Conservation (phyloP, 139 green algal genomes). For the Picochlorum sp. region DNA sequence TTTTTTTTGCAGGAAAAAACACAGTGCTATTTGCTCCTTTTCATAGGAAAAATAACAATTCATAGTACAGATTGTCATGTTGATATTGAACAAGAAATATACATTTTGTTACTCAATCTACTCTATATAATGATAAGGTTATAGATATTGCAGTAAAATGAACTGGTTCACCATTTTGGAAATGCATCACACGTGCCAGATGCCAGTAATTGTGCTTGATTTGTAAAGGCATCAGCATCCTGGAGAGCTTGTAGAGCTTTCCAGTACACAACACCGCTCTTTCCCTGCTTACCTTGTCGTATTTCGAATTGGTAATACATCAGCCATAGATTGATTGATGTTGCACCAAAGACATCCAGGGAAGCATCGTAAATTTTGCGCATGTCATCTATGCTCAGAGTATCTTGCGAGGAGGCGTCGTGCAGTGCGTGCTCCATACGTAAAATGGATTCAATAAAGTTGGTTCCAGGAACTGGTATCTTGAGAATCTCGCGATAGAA, state of each 20-base stretch:
- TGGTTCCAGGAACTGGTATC: slow-evolving; percentile 40
- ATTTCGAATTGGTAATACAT: slow-evolving; percentile 30
- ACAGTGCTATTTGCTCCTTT: slow-evolving; percentile 9
- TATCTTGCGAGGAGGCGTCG: background rate
- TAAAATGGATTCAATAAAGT: slow-evolving; percentile 44
- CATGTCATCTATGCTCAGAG: background rate
- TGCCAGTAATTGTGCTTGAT: background rate
- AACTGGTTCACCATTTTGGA: background rate
- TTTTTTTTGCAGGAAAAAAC: background rate
- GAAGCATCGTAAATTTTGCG: slow-evolving; percentile 18
- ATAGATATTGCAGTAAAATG: background rate
- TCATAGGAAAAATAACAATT: no score
- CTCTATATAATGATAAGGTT: no score
- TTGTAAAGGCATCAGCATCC: background rate
- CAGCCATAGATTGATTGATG: slow-evolving; percentile 50
- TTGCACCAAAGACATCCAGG: slow-evolving; percentile 27
- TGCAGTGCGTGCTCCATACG: slow-evolving; percentile 27
- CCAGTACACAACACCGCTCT: slow-evolving; percentile 46
- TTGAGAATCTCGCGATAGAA: slow-evolving; percentile 36
- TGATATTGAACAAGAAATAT: no score
- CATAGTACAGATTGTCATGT: no score
- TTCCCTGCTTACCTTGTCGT: background rate
- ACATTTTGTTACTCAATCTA: no score
- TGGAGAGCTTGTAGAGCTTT: slow-evolving; percentile 16
- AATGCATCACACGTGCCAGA: background rate